Conservation (phyloP, 2,329 filamentous ascomycete species). For the Cladosporium phlei region DNA sequence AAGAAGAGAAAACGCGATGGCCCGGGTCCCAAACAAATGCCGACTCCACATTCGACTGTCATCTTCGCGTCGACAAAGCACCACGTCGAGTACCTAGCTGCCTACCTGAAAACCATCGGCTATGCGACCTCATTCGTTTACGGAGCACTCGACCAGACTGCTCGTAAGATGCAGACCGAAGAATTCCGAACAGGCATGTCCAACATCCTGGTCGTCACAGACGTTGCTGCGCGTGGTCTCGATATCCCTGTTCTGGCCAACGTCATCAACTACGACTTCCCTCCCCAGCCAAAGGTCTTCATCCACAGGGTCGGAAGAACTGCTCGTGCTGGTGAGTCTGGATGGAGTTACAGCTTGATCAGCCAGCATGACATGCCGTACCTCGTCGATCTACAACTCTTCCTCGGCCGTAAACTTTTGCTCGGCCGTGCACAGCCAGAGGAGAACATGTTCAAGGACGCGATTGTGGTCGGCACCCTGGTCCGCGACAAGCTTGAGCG, state of each 20-base stretch:
- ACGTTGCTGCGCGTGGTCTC: slow-evolving; percentile 93
- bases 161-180: slow-evolving; percentile 85
- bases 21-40: slow-evolving; percentile 59
- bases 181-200: slow-evolving; percentile 79
- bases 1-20: slow-evolving; percentile 70
- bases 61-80: slow-evolving; percentile 94
- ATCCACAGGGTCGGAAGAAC: slow-evolving; percentile 95
- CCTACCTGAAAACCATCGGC: slow-evolving; percentile 71
- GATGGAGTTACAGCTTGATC: slow-evolving; percentile 93
- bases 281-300: slow-evolving; percentile 92
- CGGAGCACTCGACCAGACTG: slow-evolving; percentile 88
- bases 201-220: slow-evolving; percentile 91
- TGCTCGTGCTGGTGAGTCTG: slow-evolving; percentile 83
- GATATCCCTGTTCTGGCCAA: slow-evolving; percentile 95
- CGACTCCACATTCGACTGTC: slow-evolving; percentile 88
- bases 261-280: slow-evolving; percentile 98
- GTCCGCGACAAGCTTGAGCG: slow-evolving; percentile 68
- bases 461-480: slow-evolving; percentile 76
- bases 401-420: slow-evolving; percentile 78
- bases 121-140: slow-evolving; percentile 94
- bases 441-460: slow-evolving; percentile 67
- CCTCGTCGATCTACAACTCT: slow-evolving; percentile 87
- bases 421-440: slow-evolving; percentile 61
- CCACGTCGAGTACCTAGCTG: slow-evolving; percentile 87
- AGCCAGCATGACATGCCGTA: slow-evolving; percentile 86